phyloP scores from a whole-genome alignment of 345 rosid species.

The Linum lewisii region DNA sequence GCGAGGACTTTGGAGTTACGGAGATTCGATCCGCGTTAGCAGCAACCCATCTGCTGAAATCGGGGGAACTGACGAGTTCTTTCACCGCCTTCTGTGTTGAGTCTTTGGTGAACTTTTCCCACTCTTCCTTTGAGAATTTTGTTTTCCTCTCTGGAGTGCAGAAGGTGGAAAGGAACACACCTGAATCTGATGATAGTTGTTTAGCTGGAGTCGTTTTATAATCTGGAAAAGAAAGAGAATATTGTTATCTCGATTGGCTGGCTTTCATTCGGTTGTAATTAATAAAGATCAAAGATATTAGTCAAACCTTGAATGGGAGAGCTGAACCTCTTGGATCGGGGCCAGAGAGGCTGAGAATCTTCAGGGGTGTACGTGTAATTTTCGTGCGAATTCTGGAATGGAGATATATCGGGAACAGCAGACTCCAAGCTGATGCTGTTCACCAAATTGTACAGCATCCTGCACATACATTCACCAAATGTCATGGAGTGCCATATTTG shows the following conservation, averaged over 20 bases:
- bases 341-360: conserved; percentile 15
- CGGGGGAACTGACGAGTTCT: conserved; percentile 71
- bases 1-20: conserved; percentile 36
- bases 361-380: conserved; percentile 27
- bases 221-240: conserved; percentile 28
- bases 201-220: conserved; percentile 15
- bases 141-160: conserved; percentile 56
- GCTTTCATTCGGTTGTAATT: neutral
- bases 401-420: conserved; percentile 33
- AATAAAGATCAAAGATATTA: neutral
- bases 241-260: neutral
- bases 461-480: no score
- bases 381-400: conserved; percentile 27
- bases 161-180: conserved; percentile 49
- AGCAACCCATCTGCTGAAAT: conserved; percentile 71
- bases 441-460: conserved; percentile 40
- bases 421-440: conserved; percentile 24
- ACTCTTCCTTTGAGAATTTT: conserved; percentile 44
- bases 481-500: no score
- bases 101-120: conserved; percentile 49
- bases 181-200: conserved; percentile 31
- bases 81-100: conserved; percentile 55
- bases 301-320: conserved; percentile 35
- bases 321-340: conserved; percentile 17
- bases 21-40: conserved; percentile 69